Conservation (phyloP, 345 rosid genomes). For the Citrus hindsii region DNA sequence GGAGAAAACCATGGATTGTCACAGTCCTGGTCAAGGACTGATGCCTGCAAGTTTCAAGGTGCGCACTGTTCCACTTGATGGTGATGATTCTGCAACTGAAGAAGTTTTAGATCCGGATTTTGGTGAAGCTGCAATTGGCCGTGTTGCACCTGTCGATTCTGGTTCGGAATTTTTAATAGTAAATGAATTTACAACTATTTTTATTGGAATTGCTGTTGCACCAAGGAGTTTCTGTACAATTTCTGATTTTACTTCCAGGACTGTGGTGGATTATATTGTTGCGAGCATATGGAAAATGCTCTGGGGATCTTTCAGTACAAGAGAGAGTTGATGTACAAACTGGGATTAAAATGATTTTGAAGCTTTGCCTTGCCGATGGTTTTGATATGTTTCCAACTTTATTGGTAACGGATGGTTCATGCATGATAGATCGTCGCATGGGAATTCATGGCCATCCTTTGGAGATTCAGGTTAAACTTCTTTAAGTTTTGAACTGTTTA, state of each 20-base stretch:
- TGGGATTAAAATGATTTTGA: slow-evolving; percentile 87
- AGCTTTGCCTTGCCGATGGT: slow-evolving; percentile 93
- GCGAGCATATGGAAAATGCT: slow-evolving; percentile 91
- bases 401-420: slow-evolving; percentile 94
- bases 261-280: slow-evolving; percentile 93
- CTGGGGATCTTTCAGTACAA: slow-evolving; percentile 80
- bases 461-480: slow-evolving; percentile 72
- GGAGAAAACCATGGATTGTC: slow-evolving; percentile 98
- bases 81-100: slow-evolving; percentile 75
- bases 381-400: slow-evolving; percentile 96
- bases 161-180: slow-evolving; percentile 33
- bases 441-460: slow-evolving; percentile 98
- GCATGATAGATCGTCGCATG: slow-evolving; percentile 99
- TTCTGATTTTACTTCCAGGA: slow-evolving; percentile 37
- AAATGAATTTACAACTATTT: neutral
- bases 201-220: neutral
- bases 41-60: slow-evolving; percentile 99
- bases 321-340: slow-evolving; percentile 96
- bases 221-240: neutral
- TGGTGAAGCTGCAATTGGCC: slow-evolving; percentile 97
- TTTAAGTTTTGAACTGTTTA: neutral
- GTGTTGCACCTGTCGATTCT: slow-evolving; percentile 97
- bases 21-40: slow-evolving; percentile 95
- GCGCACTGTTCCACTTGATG: slow-evolving; percentile 75
- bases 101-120: slow-evolving; percentile 94